Conservation (phyloP, 805 yeast species). For the Lipomyces yamadae region DNA sequence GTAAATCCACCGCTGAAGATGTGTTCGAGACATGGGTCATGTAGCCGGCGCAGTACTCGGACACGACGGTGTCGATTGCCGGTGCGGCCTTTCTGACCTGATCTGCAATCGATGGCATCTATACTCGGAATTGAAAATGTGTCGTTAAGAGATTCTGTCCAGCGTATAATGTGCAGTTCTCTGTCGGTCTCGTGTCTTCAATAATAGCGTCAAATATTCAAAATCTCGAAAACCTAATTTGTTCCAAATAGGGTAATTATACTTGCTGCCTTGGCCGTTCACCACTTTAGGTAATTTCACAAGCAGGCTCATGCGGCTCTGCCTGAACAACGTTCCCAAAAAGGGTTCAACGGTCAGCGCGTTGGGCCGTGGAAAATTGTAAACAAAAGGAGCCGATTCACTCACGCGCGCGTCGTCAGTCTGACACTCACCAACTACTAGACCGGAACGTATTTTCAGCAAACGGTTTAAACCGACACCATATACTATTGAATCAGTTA, state of each 20-base stretch:
- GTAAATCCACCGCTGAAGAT: constrained; percentile 70
- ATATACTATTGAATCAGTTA: not conserved
- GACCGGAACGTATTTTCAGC: no score
- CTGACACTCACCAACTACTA: no score
- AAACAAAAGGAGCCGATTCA: no score
- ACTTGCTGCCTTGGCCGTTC: not conserved
- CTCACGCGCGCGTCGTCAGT: no score
- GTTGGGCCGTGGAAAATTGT: no score
- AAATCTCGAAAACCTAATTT: not conserved
- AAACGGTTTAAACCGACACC: not conserved
- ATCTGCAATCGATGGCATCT: constrained; percentile 36
- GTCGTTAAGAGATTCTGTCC: no score
- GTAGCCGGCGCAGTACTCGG: constrained; percentile 90
- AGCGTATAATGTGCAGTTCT: no score
- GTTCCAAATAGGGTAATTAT: not conserved
- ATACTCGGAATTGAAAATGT: not conserved
- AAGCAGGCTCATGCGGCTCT: not conserved
- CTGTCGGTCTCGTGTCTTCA: not conserved
- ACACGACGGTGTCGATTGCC: constrained; percentile 81
- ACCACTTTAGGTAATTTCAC: not conserved
- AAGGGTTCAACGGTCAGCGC: no score
- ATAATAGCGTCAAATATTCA: not conserved
- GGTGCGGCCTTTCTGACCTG: constrained; percentile 88
- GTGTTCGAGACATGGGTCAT: constrained; percentile 80
- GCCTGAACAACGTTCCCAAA: no score